phyloP scores from a whole-genome alignment of 768 basidiomycete genomes.

The Lactifluus rugatus region DNA sequence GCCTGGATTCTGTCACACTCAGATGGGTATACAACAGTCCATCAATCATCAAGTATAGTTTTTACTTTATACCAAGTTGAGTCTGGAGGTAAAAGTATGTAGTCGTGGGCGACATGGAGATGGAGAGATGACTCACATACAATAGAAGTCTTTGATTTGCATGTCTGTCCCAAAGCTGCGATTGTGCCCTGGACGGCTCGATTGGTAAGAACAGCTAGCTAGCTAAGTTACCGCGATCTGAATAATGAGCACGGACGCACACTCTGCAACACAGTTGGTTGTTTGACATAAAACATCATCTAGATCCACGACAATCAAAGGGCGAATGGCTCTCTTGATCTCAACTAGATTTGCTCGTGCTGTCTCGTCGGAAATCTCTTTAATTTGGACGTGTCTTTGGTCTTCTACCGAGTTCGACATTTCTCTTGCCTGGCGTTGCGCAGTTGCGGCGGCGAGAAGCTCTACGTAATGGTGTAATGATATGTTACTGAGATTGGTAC shows the following conservation, averaged over 20 bases:
- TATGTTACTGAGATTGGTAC: not conserved
- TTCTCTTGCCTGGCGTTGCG: not conserved
- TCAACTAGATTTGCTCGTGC: not conserved
- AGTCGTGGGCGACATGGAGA: not conserved
- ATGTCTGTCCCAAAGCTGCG: slow-evolving; percentile 12
- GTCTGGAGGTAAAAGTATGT: slow-evolving; percentile 4
- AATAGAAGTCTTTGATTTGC: slow-evolving; percentile 14
- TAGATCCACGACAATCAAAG: slow-evolving; percentile 14
- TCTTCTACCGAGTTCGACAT: not conserved
- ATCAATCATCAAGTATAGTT: not conserved
- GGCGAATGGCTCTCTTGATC: not conserved
- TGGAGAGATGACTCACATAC: not conserved
- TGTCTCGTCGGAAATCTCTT: not conserved
- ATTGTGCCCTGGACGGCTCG: slow-evolving; percentile 14
- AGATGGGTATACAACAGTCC: not conserved
- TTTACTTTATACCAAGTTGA: slow-evolving; percentile 17
- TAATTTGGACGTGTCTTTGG: not conserved
- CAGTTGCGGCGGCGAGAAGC: not conserved
- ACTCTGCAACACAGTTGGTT: slow-evolving; percentile 11
- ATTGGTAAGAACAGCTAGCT: not conserved
- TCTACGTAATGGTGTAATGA: not conserved
- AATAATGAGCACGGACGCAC: slow-evolving; percentile 1
- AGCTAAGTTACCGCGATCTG: not conserved
- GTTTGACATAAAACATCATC: slow-evolving; percentile 17
- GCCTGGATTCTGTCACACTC: slow-evolving; percentile 14